phyloP scores from a whole-genome alignment of 139 green algal species.

The Monoraphidium neglectum region DNA sequence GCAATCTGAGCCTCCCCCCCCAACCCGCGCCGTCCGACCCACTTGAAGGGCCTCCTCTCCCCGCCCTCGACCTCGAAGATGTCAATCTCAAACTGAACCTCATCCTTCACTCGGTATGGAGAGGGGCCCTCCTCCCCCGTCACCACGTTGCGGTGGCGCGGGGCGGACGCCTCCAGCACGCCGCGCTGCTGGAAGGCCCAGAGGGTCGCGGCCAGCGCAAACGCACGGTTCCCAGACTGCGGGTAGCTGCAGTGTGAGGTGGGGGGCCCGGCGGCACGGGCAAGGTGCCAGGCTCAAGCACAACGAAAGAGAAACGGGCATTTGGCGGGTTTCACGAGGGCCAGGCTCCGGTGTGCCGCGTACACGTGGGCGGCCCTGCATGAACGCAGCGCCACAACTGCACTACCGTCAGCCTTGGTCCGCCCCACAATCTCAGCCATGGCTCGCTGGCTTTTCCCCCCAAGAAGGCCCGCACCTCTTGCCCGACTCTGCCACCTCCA shows the following conservation, averaged over 20 bases:
- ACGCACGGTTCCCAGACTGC: slow-evolving; percentile 63
- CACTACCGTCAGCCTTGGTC: no score
- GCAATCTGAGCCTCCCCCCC: no score
- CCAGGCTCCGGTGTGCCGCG: no score
- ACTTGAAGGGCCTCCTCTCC: slow-evolving; percentile 67
- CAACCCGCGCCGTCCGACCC: slow-evolving; percentile 5
- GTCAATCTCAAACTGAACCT: slow-evolving; percentile 76
- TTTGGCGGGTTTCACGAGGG: no score
- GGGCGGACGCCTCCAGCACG: slow-evolving; percentile 58
- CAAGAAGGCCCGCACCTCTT: slow-evolving; percentile 11
- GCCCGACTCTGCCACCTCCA: slow-evolving; percentile 23
- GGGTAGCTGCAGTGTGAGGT: slow-evolving; percentile 12
- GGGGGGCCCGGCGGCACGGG: no score
- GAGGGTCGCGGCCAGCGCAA: slow-evolving; percentile 59
- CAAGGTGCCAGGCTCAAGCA: no score
- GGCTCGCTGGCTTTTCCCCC: no score
- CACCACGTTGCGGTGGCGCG: slow-evolving; percentile 58
- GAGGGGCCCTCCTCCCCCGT: slow-evolving; percentile 1
- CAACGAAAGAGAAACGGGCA: no score
- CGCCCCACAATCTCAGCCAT: no score
- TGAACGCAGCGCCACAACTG: no score
- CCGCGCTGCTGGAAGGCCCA: slow-evolving; percentile 84
- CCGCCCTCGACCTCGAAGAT: slow-evolving; percentile 66
- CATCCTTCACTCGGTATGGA: slow-evolving; percentile 55
- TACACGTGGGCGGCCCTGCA: no score